Evolutionary conservation across 768 basidiomycete genomes (phyloP).

Genomic region (Panaeolus cyanescens): DNA sequence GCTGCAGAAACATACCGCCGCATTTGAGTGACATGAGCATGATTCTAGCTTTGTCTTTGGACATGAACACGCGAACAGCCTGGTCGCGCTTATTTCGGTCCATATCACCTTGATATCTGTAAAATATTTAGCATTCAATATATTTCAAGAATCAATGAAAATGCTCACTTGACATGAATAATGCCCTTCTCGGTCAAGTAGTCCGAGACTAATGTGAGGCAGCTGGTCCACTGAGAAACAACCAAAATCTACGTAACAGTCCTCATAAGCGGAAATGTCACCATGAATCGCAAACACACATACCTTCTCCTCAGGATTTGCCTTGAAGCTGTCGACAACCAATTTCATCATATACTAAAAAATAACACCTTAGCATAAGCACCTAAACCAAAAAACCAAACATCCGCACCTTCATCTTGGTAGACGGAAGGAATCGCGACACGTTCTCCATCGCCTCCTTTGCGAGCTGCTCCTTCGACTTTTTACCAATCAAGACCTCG

Average conservation of each 20-base stretch:
- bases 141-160: neutral
- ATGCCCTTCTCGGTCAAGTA: conserved; percentile 58
- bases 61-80: conserved; percentile 62
- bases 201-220: conserved; percentile 61
- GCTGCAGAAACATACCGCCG: conserved; percentile 49
- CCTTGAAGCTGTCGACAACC: conserved; percentile 43
- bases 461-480: conserved; percentile 24
- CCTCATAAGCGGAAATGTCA: neutral
- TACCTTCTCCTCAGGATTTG: conserved; percentile 62
- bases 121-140: neutral
- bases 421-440: conserved; percentile 64
- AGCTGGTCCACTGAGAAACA: conserved; percentile 72
- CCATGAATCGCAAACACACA: neutral
- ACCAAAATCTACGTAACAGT: conserved; percentile 48
- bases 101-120: conserved; percentile 66
- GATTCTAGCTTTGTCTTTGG: conserved; percentile 52
- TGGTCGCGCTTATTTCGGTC: conserved; percentile 49
- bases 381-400: neutral
- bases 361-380: neutral
- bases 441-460: conserved; percentile 43
- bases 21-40: conserved; percentile 70
- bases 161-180: conserved; percentile 52
- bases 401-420: conserved; percentile 67
- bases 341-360: conserved; percentile 62
- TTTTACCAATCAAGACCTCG: conserved; percentile 41